phyloP scores from a whole-genome alignment of 768 basidiomycete species.

The Calocybe gangraenosa region DNA sequence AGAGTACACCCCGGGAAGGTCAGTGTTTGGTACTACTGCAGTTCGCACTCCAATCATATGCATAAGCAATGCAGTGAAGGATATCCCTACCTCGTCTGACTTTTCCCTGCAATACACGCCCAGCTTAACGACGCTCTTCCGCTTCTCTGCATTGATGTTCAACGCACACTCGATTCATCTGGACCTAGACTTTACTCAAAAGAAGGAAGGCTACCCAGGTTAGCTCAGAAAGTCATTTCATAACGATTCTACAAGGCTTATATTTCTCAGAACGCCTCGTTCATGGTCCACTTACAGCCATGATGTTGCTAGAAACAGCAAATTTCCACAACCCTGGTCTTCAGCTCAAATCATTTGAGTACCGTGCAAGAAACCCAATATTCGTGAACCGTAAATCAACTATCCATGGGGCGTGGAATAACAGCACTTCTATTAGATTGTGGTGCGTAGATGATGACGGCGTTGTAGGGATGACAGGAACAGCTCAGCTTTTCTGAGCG shows the following conservation, averaged over 20 bases:
- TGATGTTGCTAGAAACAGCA: conserved; percentile 69
- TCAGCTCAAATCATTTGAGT: conserved; percentile 53
- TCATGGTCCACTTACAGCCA: conserved; percentile 78
- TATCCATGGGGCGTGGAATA: conserved; percentile 42
- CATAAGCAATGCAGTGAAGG: conserved; percentile 36
- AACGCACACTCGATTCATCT: conserved; percentile 85
- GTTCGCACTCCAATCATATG: conserved; percentile 1
- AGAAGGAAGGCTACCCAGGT: conserved; percentile 72
- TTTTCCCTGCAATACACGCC: conserved; percentile 68
- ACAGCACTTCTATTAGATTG: conserved; percentile 36
- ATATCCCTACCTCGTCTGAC: conserved; percentile 42
- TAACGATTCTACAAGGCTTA: neutral
- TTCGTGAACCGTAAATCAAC: conserved; percentile 47
- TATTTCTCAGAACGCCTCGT: conserved; percentile 63
- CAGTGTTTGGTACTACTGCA: conserved; percentile 7
- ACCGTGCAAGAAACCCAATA: conserved; percentile 65
- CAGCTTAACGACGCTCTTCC: conserved; percentile 69
- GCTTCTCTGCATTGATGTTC: conserved; percentile 83
- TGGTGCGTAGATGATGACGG: conserved; percentile 60
- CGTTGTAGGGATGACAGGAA: conserved; percentile 67
- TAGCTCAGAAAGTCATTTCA: conserved; percentile 11
- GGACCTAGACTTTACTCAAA: conserved; percentile 66
- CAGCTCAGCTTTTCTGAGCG: conserved; percentile 23
- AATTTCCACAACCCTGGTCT: conserved; percentile 44
- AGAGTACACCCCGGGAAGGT: conserved; percentile 42